A percentile compares a stretch with the other conserved stretches of the same genome.
phyloP scores from a whole-genome alignment of 2,329 filamentous ascomycete species.

The Teratosphaeria epicoccoides region DNA sequence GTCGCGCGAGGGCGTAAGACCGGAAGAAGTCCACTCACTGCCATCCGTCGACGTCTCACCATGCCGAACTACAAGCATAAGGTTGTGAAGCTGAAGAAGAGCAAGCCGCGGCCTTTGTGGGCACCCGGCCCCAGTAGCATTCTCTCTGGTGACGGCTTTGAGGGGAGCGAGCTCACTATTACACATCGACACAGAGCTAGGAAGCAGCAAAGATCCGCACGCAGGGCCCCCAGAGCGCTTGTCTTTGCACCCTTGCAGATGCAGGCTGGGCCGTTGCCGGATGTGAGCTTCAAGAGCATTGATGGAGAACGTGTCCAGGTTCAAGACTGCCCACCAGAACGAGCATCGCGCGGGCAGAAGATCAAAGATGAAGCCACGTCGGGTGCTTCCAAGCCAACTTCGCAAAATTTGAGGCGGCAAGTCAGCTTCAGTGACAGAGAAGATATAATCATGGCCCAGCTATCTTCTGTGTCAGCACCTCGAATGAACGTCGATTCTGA shows the following conservation, averaged over 20 bases:
- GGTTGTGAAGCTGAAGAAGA: not conserved
- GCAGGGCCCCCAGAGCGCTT: not conserved
- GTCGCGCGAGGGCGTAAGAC: not conserved
- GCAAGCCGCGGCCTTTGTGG: not conserved
- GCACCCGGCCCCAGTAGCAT: not conserved
- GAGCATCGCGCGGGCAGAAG: not conserved
- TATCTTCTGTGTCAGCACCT: slow-evolving; percentile 20
- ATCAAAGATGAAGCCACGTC: not conserved
- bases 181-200: not conserved
- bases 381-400: not conserved
- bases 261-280: slow-evolving; percentile 17
- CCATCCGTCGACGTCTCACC: slow-evolving; percentile 13
- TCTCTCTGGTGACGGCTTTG: slow-evolving; percentile 10
- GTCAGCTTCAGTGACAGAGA: slow-evolving; percentile 15
- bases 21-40: slow-evolving; percentile 10
- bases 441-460: slow-evolving; percentile 11
- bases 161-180: slow-evolving; percentile 1
- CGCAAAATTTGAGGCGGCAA: not conserved
- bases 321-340: not conserved
- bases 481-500: slow-evolving; percentile 3
- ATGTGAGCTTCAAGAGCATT: slow-evolving; percentile 13
- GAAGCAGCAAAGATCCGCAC: not conserved
- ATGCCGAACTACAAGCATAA: slow-evolving; percentile 1
- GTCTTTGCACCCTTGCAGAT: slow-evolving; percentile 10
- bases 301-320: slow-evolving; percentile 7